These are phyloP conservation scores for Erythrobasidium hasegawianum DNA, from an alignment of 1,284 basidiomycete genomes.

Conservation along the genomic window DNA sequence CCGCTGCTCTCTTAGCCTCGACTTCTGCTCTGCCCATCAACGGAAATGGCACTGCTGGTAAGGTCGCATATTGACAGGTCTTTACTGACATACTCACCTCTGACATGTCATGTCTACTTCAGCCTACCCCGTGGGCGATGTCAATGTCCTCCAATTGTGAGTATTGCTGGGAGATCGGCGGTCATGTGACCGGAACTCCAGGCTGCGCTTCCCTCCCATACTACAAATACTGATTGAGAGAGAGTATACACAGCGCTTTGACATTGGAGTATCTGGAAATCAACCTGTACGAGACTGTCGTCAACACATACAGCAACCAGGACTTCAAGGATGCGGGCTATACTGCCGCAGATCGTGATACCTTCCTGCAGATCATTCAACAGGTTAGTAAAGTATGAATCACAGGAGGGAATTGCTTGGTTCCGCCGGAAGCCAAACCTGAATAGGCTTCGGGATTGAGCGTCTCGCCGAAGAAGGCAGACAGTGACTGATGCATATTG, in stretches of 20 bases:
- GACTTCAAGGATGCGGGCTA: slow-evolving; percentile 19
- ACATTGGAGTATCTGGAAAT: slow-evolving; percentile 25
- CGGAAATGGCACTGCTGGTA: slow-evolving; percentile 19
- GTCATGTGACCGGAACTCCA: slow-evolving; percentile 3
- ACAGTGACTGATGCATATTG: too few species aligned
- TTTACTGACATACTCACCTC: too few species aligned
- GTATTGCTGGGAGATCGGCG: slow-evolving; percentile 8
- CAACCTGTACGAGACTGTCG: slow-evolving; percentile 29
- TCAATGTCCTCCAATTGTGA: slow-evolving; percentile 20
- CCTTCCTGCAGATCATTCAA: slow-evolving; percentile 27
- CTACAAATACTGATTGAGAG: too few species aligned
- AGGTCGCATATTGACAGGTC: too few species aligned
- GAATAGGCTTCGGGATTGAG: too few species aligned
- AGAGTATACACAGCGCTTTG: slow-evolving; percentile 26
- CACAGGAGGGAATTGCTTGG: too few species aligned
- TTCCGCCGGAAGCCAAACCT: too few species aligned
- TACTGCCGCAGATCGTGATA: slow-evolving; percentile 11
- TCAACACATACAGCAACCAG: slow-evolving; percentile 10
- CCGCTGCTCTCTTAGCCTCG: too few species aligned
- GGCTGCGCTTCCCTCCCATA: too few species aligned
- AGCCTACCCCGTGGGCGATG: slow-evolving; percentile 9
- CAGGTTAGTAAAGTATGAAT: slow-evolving; percentile 24
- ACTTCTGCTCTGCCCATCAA: background rate
- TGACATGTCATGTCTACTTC: too few species aligned
- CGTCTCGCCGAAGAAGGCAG: too few species aligned